Conservation (phyloP, 1,284 basidiomycete species). For the Singerocomus inundabilis region DNA sequence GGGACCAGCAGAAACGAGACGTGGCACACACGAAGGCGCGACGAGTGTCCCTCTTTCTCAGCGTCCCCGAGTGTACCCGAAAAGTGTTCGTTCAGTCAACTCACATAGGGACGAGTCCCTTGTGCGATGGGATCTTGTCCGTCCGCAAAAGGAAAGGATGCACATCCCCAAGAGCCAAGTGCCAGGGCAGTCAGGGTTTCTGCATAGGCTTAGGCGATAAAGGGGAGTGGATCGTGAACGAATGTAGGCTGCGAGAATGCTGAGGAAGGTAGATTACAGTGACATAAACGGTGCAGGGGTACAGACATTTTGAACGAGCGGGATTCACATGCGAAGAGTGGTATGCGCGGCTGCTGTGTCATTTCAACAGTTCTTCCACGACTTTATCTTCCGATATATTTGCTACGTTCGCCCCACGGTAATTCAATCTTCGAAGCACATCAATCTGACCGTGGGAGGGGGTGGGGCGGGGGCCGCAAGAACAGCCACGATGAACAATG, state of each 20-base stretch:
- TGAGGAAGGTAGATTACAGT: slow-evolving; percentile 27
- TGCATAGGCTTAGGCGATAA: slow-evolving; percentile 12
- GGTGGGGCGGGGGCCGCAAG: too few species aligned
- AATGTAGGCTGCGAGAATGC: slow-evolving; percentile 11
- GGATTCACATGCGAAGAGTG: slow-evolving; percentile 20
- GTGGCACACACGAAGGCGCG: too few species aligned
- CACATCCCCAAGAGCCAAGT: slow-evolving; percentile 2
- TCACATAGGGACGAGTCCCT: slow-evolving; percentile 5
- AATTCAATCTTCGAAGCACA: slow-evolving; percentile 85
- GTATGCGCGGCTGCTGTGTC: slow-evolving; percentile 26
- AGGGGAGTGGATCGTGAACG: slow-evolving; percentile 7
- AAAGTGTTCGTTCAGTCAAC: neutral
- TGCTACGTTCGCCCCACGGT: slow-evolving; percentile 72
- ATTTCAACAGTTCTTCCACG: slow-evolving; percentile 58
- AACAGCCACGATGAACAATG: slow-evolving; percentile 3
- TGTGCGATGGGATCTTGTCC: slow-evolving; percentile 5
- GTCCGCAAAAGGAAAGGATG: slow-evolving; percentile 1
- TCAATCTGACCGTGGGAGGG: slow-evolving; percentile 61
- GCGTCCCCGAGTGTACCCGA: too few species aligned
- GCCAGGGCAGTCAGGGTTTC: slow-evolving; percentile 2
- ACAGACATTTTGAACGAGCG: slow-evolving; percentile 21
- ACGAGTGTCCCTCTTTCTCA: too few species aligned
- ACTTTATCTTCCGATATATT: slow-evolving; percentile 61
- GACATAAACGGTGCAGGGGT: slow-evolving; percentile 26
- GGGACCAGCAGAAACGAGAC: too few species aligned